A percentile compares a stretch with the other conserved stretches of the same genome.
These are phyloP conservation scores for Ogataea nakhonphanomensis DNA, from an alignment of 805 yeast species.

Conservation along the genomic window DNA sequence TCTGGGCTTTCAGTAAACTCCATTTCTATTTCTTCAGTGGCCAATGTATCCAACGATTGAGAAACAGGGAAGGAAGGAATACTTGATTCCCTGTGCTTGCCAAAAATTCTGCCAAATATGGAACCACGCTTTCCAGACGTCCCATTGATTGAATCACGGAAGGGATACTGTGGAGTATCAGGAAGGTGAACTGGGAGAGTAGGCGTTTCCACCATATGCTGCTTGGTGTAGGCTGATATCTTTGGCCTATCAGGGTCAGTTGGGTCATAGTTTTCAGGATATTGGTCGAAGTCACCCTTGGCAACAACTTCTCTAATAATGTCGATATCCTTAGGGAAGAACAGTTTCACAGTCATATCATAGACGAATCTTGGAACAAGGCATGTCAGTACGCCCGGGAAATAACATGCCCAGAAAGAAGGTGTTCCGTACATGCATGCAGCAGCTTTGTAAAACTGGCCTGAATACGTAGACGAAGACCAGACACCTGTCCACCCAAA, in stretches of 20 bases:
- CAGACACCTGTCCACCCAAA: slow-evolving; percentile 81
- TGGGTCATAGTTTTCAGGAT: slow-evolving; percentile 71
- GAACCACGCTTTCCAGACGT: slow-evolving; percentile 37
- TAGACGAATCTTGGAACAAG: slow-evolving; percentile 63
- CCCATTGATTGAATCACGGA: slow-evolving; percentile 35
- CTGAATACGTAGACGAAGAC: slow-evolving; percentile 51
- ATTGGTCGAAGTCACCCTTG: slow-evolving; percentile 63
- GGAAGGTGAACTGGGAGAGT: slow-evolving; percentile 6
- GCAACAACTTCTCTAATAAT: slow-evolving; percentile 68
- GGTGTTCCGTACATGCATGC: slow-evolving; percentile 59
- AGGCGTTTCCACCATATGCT: slow-evolving; percentile 29
- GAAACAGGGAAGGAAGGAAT: slow-evolving; percentile 33
- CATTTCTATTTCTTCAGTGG: slow-evolving; percentile 52
- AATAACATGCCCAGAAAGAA: slow-evolving; percentile 63
- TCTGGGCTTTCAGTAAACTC: slow-evolving; percentile 30
- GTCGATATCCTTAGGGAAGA: slow-evolving; percentile 64
- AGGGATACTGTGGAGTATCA: slow-evolving; percentile 17
- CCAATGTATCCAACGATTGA: slow-evolving; percentile 35
- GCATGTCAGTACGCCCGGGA: slow-evolving; percentile 61
- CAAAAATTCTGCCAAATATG: slow-evolving; percentile 37
- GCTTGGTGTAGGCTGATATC: slow-evolving; percentile 43
- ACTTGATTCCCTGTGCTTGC: slow-evolving; percentile 22
- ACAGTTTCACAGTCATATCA: slow-evolving; percentile 52
- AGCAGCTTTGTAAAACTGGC: slow-evolving; percentile 66
- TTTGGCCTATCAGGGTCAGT: slow-evolving; percentile 67